A percentile compares a stretch with the other conserved stretches of the same genome.
Evolutionary conservation across 192 early-diverging fungal species (phyloP).

Genomic region (Glomus cerebriforme): DNA sequence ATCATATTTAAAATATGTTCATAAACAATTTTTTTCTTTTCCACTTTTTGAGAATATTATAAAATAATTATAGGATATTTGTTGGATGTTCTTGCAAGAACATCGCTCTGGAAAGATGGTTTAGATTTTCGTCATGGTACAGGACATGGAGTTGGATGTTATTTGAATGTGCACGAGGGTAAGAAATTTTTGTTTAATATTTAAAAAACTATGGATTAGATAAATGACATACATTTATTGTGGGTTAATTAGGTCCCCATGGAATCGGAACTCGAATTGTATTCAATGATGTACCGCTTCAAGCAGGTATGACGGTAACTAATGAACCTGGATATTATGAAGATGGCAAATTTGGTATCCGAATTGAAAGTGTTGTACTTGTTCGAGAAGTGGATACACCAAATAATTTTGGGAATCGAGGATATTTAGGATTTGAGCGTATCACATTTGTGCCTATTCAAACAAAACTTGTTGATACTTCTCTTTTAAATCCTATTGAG

Average conservation of each 20-base stretch:
- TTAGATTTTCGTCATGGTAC: constrained; percentile 97
- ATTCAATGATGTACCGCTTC: constrained; percentile 76
- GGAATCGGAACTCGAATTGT: constrained; percentile 80
- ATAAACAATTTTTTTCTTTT: neutral
- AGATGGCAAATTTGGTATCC: constrained; percentile 95
- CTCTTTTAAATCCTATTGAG: constrained; percentile 75
- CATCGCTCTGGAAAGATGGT: constrained; percentile 88
- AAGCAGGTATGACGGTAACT: constrained; percentile 92
- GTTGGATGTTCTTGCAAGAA: constrained; percentile 87
- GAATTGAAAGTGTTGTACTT: constrained; percentile 93
- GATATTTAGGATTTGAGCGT: constrained; percentile 89
- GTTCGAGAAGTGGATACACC: constrained; percentile 71
- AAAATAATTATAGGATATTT: constrained; percentile 62
- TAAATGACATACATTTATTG: neutral
- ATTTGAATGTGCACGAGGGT: constrained; percentile 91
- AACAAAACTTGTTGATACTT: constrained; percentile 74
- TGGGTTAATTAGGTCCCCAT: constrained; percentile 65
- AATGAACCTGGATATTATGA: constrained; percentile 98
- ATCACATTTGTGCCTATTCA: constrained; percentile 90
- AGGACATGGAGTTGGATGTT: constrained; percentile 96
- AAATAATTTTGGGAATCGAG: constrained; percentile 82
- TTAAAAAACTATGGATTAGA: neutral
- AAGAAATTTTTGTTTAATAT: neutral
- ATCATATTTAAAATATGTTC: neutral
- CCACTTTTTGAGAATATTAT: neutral